phyloP scores from a whole-genome alignment of 441 rosid genomes.

The Breynia disticha region DNA sequence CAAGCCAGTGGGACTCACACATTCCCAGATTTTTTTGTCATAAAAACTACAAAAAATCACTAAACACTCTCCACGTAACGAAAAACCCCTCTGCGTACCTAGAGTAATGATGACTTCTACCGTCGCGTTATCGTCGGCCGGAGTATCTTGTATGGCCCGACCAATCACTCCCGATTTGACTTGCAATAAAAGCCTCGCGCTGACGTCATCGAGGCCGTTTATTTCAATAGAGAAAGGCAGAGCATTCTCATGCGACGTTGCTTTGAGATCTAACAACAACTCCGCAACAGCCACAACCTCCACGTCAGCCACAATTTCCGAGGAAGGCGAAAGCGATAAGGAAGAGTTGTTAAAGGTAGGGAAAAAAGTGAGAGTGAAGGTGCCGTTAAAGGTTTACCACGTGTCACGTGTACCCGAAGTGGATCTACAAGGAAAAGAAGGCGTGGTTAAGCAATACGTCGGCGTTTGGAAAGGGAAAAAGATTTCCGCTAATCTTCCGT shows the following conservation, averaged over 20 bases:
- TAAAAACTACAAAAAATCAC: no score
- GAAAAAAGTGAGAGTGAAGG: slow-evolving; percentile 65
- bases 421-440: slow-evolving; percentile 79
- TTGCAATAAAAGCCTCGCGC: no score
- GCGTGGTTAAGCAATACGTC: slow-evolving; percentile 65
- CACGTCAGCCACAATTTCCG: slow-evolving; percentile 13
- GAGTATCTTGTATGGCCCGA: no score
- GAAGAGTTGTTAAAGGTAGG: slow-evolving; percentile 37
- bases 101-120: no score
- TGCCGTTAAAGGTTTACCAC: slow-evolving; percentile 77
- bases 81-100: no score
- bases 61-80: no score
- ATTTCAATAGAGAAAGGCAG: not conserved
- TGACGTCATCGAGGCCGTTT: no score
- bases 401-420: slow-evolving; percentile 75
- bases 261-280: slow-evolving; percentile 28
- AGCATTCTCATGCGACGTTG: slow-evolving; percentile 25
- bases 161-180: no score
- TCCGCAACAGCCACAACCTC: slow-evolving; percentile 12
- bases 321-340: slow-evolving; percentile 24
- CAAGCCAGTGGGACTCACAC: no score
- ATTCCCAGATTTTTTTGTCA: no score
- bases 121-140: no score
- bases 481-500: slow-evolving; percentile 83
- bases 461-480: slow-evolving; percentile 78